Conservation (phyloP, 2,329 filamentous ascomycete genomes). For the Hymenoscyphus linearis region DNA sequence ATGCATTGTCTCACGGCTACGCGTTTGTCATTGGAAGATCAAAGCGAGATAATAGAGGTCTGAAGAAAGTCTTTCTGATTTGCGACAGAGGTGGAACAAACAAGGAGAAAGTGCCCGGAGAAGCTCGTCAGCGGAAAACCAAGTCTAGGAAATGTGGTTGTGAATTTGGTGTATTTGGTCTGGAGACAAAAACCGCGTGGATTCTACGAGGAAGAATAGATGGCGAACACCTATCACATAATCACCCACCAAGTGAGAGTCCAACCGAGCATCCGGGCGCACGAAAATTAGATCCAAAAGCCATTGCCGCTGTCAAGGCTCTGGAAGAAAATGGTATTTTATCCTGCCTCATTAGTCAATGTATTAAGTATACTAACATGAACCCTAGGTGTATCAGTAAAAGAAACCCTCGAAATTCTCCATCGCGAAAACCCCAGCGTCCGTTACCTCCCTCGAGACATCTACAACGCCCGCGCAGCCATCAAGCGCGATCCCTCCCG, state of each 20-base stretch:
- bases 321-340: constrained; percentile 59
- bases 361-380: constrained; percentile 33
- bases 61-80: constrained; percentile 64
- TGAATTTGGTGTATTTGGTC: constrained; percentile 64
- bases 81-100: constrained; percentile 63
- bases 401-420: constrained; percentile 60
- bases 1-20: constrained; percentile 62
- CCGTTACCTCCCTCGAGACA: constrained; percentile 58
- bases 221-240: constrained; percentile 52
- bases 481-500: constrained; percentile 62
- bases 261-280: constrained; percentile 62
- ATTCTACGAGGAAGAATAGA: constrained; percentile 60
- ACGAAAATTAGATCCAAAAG: constrained; percentile 60
- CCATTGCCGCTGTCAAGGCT: constrained; percentile 61
- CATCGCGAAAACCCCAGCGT: constrained; percentile 60
- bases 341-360: constrained; percentile 7
- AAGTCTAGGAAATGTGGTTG: constrained; percentile 66
- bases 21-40: constrained; percentile 64
- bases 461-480: constrained; percentile 62
- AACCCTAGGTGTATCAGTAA: constrained; percentile 55
- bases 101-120: constrained; percentile 38
- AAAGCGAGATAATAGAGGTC: constrained; percentile 57
- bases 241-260: constrained; percentile 62
- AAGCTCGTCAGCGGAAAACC: constrained; percentile 50
- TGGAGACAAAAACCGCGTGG: constrained; percentile 63